phyloP scores from a whole-genome alignment of 768 basidiomycete species.

The Dacryopinax spathularia region DNA sequence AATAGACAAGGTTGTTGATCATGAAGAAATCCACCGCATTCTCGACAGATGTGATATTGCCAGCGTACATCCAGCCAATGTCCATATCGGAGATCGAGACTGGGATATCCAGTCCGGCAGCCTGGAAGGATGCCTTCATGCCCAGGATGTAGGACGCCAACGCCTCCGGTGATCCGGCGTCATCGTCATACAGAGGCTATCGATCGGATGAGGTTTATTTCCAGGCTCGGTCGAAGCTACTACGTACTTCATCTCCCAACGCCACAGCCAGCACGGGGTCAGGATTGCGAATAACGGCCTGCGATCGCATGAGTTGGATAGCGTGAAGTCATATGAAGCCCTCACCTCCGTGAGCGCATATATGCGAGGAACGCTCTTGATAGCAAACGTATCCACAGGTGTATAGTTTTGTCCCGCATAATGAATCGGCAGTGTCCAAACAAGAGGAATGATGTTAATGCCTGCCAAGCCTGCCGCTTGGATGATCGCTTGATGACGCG shows the following conservation, averaged over 20 bases:
- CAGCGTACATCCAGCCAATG: constrained; percentile 8
- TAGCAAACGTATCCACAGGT: background rate
- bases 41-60: constrained; percentile 7
- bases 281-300: background rate
- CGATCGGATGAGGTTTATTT: too few species aligned
- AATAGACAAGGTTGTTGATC: constrained; percentile 7
- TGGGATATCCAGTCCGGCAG: constrained; percentile 9
- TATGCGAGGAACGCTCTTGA: background rate
- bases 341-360: background rate
- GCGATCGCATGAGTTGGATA: background rate
- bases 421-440: background rate
- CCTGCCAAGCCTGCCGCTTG: background rate
- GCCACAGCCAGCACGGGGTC: background rate
- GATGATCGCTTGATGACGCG: background rate
- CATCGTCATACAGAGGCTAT: constrained; percentile 10
- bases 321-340: background rate
- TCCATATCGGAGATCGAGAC: constrained; percentile 15
- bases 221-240: too few species aligned
- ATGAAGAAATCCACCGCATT: constrained; percentile 13
- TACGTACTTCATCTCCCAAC: background rate
- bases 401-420: constrained; percentile 1
- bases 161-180: constrained; percentile 3
- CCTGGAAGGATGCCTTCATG: constrained; percentile 9
- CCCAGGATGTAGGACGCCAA: constrained; percentile 8
- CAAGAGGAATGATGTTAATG: background rate